Evolutionary conservation across 192 early-diverging fungal genomes (phyloP).

Genomic region (Coemansia guatemalensis): DNA sequence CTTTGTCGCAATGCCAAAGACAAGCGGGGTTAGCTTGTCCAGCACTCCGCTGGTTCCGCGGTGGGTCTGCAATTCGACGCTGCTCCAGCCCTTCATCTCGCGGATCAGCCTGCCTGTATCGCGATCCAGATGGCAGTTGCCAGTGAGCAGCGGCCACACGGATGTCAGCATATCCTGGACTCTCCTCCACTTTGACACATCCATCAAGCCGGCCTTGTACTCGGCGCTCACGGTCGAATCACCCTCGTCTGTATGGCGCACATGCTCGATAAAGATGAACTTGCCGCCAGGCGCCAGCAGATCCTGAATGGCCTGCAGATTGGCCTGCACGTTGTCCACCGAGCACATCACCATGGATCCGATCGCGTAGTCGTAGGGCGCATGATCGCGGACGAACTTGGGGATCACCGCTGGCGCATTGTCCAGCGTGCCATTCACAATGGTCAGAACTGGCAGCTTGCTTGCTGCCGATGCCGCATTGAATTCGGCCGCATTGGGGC

Average conservation of each 20-base stretch:
- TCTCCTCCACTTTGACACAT: conserved; percentile 13
- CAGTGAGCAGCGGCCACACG: conserved; percentile 15
- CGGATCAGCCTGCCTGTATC: conserved; percentile 19
- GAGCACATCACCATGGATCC: conserved; percentile 46
- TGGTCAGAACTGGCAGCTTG: conserved; percentile 15
- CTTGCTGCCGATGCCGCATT: neutral
- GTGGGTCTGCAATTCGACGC: conserved; percentile 17
- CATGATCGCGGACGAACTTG: conserved; percentile 16
- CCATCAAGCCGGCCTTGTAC: conserved; percentile 4
- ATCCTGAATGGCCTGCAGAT: conserved; percentile 16
- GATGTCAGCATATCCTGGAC: conserved; percentile 19
- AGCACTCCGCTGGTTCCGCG: neutral
- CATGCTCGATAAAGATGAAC: conserved; percentile 45
- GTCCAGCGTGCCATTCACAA: conserved; percentile 48
- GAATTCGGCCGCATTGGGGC: conserved; percentile 8
- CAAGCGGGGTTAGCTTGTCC: conserved; percentile 23
- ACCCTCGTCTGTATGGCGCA: conserved; percentile 24
- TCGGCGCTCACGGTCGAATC: conserved; percentile 9
- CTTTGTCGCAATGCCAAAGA: conserved; percentile 37
- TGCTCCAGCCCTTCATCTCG: conserved; percentile 20
- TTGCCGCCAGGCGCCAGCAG: conserved; percentile 41
- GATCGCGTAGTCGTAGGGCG: conserved; percentile 30
- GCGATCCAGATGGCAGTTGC: conserved; percentile 37
- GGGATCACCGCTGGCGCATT: conserved; percentile 15
- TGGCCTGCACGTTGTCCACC: conserved; percentile 22